Percentiles rank a stretch among this genome's conserved stretches.
phyloP scores from a whole-genome alignment of 1,284 basidiomycete genomes.

The Fistulinella cinereoalba region DNA sequence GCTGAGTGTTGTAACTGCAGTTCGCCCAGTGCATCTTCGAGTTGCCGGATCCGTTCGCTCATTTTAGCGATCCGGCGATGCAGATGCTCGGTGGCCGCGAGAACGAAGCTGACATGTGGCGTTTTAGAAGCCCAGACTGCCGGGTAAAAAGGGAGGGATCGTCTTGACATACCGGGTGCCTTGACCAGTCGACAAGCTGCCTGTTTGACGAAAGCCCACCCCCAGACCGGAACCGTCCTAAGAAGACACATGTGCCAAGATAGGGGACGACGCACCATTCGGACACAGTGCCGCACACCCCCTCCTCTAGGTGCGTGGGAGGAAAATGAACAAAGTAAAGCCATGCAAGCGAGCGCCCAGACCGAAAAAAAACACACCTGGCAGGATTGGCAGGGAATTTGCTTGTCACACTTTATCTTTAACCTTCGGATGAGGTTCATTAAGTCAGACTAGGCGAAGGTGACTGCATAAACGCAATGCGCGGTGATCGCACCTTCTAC shows the following conservation, averaged over 20 bases:
- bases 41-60: constrained; percentile 61
- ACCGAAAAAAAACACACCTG: too few relatives aligned
- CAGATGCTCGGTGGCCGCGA: constrained; percentile 71
- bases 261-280: constrained; percentile 45
- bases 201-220: too few relatives aligned
- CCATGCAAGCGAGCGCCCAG: too few relatives aligned
- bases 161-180: constrained; percentile 51
- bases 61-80: constrained; percentile 70
- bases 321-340: too few relatives aligned
- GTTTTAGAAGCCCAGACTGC: too few relatives aligned
- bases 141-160: constrained; percentile 2
- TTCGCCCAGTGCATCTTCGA: constrained; percentile 58
- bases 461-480: too few relatives aligned
- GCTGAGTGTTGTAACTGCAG: constrained; percentile 29
- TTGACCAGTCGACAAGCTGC: constrained; percentile 32
- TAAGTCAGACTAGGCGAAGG: too few relatives aligned
- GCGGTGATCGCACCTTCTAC: constrained; percentile 43
- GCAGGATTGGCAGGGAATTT: constrained; percentile 51
- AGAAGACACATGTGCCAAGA: too few relatives aligned
- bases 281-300: constrained; percentile 67
- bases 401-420: constrained; percentile 53
- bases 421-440: constrained; percentile 6
- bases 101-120: constrained; percentile 59
- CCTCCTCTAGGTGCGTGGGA: too few relatives aligned
- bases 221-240: too few relatives aligned